Evolutionary conservation across 306 rosid species (phyloP), one percentile per base, ranked within the genome.

Genomic region (Adenanthera pavonina): DNA sequence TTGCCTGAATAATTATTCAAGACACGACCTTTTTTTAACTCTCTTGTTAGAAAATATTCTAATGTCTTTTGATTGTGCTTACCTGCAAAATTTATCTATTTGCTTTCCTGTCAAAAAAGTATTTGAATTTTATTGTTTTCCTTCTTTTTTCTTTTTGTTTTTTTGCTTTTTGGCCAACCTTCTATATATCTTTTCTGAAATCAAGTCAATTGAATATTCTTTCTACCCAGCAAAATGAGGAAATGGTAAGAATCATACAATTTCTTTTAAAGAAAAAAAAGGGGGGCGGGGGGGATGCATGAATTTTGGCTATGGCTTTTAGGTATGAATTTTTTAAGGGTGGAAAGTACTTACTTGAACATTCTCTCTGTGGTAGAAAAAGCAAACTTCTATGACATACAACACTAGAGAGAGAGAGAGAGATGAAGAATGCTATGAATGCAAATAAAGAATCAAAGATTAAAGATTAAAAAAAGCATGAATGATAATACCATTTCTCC

Each of bases 351-450:
- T 25, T 57, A 20, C 67, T 40, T 64, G 44, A 25, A 34, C 43
- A n/a, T n/a, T 54, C 54, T 75, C 36, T 69, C 13, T 67, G 73
- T 47, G 64, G 3, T 47, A 56, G 74, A 54, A 67, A 64, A 84
- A 38, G 72, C 61, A 48, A 8, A 43, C 33, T 16, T n/a, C 1
- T 2, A 10, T 25, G 8, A 59, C 2, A 59, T 36, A 59, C 65
- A 25, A 8, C 36, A 25, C 65, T 20, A n/a, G n/a, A n/a, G n/a
- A n/a, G n/a, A n/a, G 20, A 38, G 4, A 38, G 2, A 38, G 20
- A 7, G 51, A 36, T 59, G 79, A 69, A 68, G 84, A 88, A 86
- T 86, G 88, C 88, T 69, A 82, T 82, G 88, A 5, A 40, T 60
- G 46, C n/a, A 74, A 38, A 43, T 20, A 66, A 54, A 40, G 41